These are phyloP conservation scores for Tuber calosporum DNA, from an alignment of 495 filamentous ascomycete genomes.

Conservation along the genomic window DNA sequence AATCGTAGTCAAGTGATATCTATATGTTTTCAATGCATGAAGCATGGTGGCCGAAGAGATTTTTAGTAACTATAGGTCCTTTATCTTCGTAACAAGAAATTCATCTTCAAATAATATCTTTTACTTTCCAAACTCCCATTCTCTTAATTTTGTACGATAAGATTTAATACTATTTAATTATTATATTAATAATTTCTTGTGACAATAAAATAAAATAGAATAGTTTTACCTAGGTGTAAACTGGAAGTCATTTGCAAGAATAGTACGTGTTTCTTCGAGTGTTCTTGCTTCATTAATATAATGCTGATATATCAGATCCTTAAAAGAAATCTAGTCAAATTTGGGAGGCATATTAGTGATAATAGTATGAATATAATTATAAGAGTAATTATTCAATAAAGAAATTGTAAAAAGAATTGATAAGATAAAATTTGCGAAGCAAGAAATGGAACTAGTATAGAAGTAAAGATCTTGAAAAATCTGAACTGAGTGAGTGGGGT, in stretches of 20 bases:
- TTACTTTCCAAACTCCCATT: constrained; percentile 6
- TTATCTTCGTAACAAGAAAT: not conserved
- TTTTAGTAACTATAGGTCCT: not conserved
- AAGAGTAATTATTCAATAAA: no score
- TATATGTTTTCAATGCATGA: not conserved
- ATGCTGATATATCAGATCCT: not conserved
- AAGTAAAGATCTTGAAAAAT: no score
- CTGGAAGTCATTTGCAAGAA: not conserved
- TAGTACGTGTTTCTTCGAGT: not conserved
- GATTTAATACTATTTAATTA: not conserved
- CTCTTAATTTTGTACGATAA: not conserved
- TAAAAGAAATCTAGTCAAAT: not conserved
- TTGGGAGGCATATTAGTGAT: not conserved
- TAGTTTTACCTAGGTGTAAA: not conserved
- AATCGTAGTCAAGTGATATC: not conserved
- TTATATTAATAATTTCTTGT: not conserved
- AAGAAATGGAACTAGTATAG: no score
- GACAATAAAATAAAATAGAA: not conserved
- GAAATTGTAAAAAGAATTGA: no score
- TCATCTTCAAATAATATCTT: not conserved
- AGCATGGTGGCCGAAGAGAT: not conserved
- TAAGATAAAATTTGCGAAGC: no score
- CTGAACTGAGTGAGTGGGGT: no score
- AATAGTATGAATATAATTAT: no score
- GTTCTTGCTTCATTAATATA: not conserved